These are phyloP conservation scores for Calonectria multiphialidica DNA, from an alignment of 2,329 filamentous ascomycete genomes.

Conservation along the genomic window DNA sequence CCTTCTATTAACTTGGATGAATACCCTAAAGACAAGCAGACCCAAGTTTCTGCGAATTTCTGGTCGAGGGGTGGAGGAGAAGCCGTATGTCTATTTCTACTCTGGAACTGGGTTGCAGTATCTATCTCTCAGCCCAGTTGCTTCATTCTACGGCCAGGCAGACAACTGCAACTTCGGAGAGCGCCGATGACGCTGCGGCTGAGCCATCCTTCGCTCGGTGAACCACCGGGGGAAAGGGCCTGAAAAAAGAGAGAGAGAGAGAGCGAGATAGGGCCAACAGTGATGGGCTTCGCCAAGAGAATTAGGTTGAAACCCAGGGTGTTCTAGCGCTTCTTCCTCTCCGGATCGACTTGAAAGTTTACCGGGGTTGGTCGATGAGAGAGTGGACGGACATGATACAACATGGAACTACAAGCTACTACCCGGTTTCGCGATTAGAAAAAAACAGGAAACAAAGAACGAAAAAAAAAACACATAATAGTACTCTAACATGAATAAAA, in stretches of 20 bases:
- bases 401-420: background rate
- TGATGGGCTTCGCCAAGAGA: slow-evolving; percentile 27
- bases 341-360: slow-evolving; percentile 16
- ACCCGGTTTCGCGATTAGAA: background rate
- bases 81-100: background rate
- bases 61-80: background rate
- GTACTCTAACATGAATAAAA: too few relatives aligned
- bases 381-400: background rate
- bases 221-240: slow-evolving; percentile 31
- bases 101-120: background rate
- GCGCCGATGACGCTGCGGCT: slow-evolving; percentile 41
- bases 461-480: background rate
- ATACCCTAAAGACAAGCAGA: background rate
- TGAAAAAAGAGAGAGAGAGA: background rate
- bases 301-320: slow-evolving; percentile 10
- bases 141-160: background rate
- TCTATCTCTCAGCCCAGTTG: background rate
- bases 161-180: slow-evolving; percentile 32
- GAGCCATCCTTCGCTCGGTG: slow-evolving; percentile 34
- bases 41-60: background rate
- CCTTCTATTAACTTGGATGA: background rate
- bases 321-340: background rate
- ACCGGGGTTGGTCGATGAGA: background rate
- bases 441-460: background rate
- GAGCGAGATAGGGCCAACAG: slow-evolving; percentile 1